These are phyloP conservation scores for Kodamaea laetipori DNA, from an alignment of 805 yeast genomes.

Conservation along the genomic window DNA sequence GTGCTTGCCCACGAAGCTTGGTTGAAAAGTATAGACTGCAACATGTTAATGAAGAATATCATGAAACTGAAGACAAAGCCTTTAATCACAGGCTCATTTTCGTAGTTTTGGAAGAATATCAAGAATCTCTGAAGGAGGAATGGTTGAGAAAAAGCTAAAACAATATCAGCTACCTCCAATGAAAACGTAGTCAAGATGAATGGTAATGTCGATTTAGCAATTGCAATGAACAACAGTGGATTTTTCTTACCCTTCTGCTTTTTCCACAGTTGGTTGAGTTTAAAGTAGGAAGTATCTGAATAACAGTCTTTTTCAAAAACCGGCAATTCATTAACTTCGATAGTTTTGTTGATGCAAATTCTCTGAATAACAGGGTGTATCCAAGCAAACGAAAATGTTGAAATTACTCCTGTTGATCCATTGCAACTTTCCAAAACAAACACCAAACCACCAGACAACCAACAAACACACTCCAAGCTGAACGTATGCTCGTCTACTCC, in stretches of 20 bases:
- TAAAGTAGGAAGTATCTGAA: conserved; percentile 19
- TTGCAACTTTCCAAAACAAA: conserved; percentile 9
- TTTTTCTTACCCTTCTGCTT: conserved; percentile 16
- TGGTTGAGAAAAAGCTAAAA: conserved; percentile 14
- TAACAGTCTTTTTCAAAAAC: conserved; percentile 3
- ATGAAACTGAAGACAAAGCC: conserved; percentile 17
- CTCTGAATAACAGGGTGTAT: conserved; percentile 28
- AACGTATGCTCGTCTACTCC: background rate
- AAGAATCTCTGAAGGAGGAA: conserved; percentile 6
- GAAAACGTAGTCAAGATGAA: conserved; percentile 10
- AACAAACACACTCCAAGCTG: conserved; percentile 4
- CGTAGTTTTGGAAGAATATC: conserved; percentile 3
- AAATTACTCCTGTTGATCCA: conserved; percentile 16
- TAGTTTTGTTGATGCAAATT: conserved; percentile 24
- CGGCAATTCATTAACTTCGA: conserved; percentile 22
- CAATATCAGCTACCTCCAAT: conserved; percentile 4
- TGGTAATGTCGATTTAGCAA: conserved; percentile 13
- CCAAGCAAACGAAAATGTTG: conserved; percentile 28
- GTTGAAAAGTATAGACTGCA: conserved; percentile 22
- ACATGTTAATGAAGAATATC: conserved; percentile 10
- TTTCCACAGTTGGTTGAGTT: conserved; percentile 28
- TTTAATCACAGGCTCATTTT: conserved; percentile 17
- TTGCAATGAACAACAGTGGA: conserved; percentile 15
- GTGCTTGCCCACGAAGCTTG: conserved; percentile 20
- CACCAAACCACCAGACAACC: conserved; percentile 6